A percentile compares a stretch with the other conserved stretches of the same genome.
Conservation (phyloP, 2,329 filamentous ascomycete species). For the Waltergamsia citrina region DNA sequence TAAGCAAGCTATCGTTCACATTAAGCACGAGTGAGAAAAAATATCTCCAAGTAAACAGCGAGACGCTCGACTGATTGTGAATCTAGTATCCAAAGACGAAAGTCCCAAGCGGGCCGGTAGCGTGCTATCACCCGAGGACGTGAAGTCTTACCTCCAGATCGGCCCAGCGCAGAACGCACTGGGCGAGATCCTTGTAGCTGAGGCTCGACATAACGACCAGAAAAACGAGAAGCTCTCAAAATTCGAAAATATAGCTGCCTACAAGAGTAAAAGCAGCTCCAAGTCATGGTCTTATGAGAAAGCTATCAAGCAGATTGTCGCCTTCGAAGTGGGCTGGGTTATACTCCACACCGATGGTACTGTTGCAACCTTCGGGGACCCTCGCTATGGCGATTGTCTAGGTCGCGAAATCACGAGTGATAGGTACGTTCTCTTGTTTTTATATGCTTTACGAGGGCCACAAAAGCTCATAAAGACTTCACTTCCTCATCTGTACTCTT, state of each 20-base stretch:
- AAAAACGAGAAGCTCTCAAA: not conserved
- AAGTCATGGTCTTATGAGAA: slow-evolving; percentile 12
- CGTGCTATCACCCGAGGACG: slow-evolving; percentile 4
- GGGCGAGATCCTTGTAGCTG: slow-evolving; percentile 8
- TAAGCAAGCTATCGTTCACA: slow-evolving; percentile 32
- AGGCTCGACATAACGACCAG: not conserved
- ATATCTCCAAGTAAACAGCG: not conserved
- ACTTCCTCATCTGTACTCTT: no score
- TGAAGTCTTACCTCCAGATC: slow-evolving; percentile 3
- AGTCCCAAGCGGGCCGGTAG: slow-evolving; percentile 11
- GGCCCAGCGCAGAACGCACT: slow-evolving; percentile 8
- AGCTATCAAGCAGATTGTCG: slow-evolving; percentile 28
- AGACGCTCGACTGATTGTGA: slow-evolving; percentile 3
- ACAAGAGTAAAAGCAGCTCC: not conserved
- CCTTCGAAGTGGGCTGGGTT: slow-evolving; percentile 40
- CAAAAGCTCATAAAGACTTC: slow-evolving; percentile 30
- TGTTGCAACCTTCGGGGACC: slow-evolving; percentile 47
- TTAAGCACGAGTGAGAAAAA: slow-evolving; percentile 32
- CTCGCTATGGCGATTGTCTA: slow-evolving; percentile 46
- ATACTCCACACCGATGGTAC: slow-evolving; percentile 31
- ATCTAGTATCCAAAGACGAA: slow-evolving; percentile 6
- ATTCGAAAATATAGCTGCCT: not conserved
- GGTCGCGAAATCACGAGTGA: slow-evolving; percentile 34
- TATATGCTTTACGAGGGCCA: slow-evolving; percentile 22
- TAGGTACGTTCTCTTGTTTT: slow-evolving; percentile 16